Conservation (phyloP, 345 rosid species). For the Bruguiera gymnorhiza region DNA sequence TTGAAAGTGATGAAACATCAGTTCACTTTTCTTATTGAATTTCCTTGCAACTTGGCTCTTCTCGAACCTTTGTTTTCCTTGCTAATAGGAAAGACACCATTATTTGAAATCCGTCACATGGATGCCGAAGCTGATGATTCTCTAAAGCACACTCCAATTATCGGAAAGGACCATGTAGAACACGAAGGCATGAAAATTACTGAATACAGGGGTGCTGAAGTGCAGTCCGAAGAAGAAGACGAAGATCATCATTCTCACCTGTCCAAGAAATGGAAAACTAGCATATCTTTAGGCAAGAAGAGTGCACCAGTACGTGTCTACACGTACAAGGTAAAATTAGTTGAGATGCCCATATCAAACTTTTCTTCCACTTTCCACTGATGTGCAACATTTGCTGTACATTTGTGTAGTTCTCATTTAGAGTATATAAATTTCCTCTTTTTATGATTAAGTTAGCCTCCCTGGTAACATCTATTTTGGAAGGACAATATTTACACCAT, state of each 20-base stretch:
- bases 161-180: conserved; percentile 33
- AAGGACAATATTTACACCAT: conserved; percentile 6
- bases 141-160: conserved; percentile 33
- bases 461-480: neutral
- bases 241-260: conserved; percentile 34
- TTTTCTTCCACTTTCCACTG: neutral
- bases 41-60: neutral
- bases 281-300: conserved; percentile 37
- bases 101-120: conserved; percentile 66
- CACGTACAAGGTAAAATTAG: conserved; percentile 60
- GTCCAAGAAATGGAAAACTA: conserved; percentile 31
- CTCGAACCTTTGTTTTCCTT: conserved; percentile 7
- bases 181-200: conserved; percentile 26
- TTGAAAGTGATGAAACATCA: neutral
- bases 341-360: conserved; percentile 1
- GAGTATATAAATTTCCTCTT: neutral
- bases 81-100: conserved; percentile 66
- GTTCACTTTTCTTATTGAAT: conserved; percentile 3
- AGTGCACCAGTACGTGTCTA: conserved; percentile 57
- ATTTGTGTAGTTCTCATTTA: neutral
- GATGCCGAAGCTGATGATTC: conserved; percentile 44
- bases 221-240: conserved; percentile 58
- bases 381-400: neutral
- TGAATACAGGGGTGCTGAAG: conserved; percentile 30
- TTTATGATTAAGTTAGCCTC: neutral